Evolutionary conservation across 768 basidiomycete genomes (phyloP).

Genomic region (Phylloporus sp.): DNA sequence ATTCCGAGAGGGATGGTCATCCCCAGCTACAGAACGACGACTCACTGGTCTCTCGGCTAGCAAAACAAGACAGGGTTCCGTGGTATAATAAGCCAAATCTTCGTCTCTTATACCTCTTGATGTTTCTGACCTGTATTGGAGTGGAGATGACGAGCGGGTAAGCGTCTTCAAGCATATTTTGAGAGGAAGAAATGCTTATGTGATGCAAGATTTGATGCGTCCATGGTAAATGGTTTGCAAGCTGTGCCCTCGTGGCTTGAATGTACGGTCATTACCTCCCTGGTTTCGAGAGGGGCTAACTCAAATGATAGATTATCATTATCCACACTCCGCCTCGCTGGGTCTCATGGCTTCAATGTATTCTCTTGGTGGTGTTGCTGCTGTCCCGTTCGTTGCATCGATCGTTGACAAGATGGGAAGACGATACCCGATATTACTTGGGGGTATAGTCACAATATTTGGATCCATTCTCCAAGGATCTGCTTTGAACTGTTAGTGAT

Average conservation of each 20-base stretch:
- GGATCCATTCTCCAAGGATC: background rate
- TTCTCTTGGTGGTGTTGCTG: background rate
- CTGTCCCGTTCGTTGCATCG: background rate
- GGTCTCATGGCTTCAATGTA: slow-evolving; percentile 25
- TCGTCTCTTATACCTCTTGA: slow-evolving; percentile 48
- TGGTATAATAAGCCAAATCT: slow-evolving; percentile 63
- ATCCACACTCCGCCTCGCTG: slow-evolving; percentile 48
- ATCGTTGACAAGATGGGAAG: background rate
- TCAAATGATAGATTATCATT: slow-evolving; percentile 32
- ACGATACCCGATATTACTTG: background rate
- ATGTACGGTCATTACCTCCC: slow-evolving; percentile 32
- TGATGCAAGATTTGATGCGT: slow-evolving; percentile 28
- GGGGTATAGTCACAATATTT: background rate
- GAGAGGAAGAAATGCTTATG: too few relatives aligned
- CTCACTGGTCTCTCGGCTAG: slow-evolving; percentile 11
- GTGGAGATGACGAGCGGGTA: slow-evolving; percentile 12
- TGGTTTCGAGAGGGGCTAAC: background rate
- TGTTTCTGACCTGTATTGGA: slow-evolving; percentile 40
- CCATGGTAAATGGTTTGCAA: slow-evolving; percentile 63
- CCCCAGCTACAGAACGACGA: background rate
- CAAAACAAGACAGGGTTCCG: slow-evolving; percentile 43
- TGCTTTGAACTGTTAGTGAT: background rate
- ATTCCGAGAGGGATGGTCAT: background rate
- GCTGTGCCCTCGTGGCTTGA: slow-evolving; percentile 54
- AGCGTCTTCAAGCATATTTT: background rate